phyloP scores from a whole-genome alignment of 1,284 basidiomycete species.

The Cerioporus squamosus region DNA sequence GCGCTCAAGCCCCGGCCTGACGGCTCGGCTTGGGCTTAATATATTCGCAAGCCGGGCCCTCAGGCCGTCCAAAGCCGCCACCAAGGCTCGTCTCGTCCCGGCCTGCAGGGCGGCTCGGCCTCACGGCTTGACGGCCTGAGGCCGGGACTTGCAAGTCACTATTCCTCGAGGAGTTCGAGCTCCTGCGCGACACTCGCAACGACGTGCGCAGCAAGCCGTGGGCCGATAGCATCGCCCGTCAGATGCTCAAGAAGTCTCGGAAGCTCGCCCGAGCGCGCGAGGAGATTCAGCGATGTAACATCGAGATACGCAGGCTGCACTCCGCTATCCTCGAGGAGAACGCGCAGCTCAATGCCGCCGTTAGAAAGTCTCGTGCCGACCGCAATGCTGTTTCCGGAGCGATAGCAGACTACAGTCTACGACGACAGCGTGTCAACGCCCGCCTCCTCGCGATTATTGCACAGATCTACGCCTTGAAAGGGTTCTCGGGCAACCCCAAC shows the following conservation, averaged over 20 bases:
- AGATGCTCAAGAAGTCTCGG: slow-evolving; percentile 31
- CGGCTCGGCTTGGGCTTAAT: no score
- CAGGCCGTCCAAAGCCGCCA: no score
- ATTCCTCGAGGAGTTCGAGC: slow-evolving; percentile 39
- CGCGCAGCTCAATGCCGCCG: not conserved
- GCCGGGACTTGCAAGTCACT: no score
- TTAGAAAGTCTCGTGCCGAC: not conserved
- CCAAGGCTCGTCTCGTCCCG: no score
- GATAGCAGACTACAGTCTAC: slow-evolving; percentile 1
- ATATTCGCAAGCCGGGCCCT: no score
- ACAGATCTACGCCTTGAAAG: slow-evolving; percentile 8
- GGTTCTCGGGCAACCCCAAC: slow-evolving; percentile 12
- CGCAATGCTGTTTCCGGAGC: not conserved
- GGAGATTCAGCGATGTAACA: not conserved
- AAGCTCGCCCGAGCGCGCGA: slow-evolving; percentile 28
- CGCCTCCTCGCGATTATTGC: slow-evolving; percentile 7
- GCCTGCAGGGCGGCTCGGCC: no score
- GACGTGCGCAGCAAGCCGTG: slow-evolving; percentile 34
- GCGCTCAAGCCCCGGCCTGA: no score
- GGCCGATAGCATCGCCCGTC: slow-evolving; percentile 30
- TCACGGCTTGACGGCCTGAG: no score
- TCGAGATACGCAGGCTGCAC: slow-evolving; percentile 1
- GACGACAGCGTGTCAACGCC: slow-evolving; percentile 13
- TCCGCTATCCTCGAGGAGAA: not conserved
- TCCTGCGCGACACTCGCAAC: slow-evolving; percentile 35